Evolutionary conservation across 1,284 basidiomycete species (phyloP).

Genomic region (Pseudozyma thailandica): DNA sequence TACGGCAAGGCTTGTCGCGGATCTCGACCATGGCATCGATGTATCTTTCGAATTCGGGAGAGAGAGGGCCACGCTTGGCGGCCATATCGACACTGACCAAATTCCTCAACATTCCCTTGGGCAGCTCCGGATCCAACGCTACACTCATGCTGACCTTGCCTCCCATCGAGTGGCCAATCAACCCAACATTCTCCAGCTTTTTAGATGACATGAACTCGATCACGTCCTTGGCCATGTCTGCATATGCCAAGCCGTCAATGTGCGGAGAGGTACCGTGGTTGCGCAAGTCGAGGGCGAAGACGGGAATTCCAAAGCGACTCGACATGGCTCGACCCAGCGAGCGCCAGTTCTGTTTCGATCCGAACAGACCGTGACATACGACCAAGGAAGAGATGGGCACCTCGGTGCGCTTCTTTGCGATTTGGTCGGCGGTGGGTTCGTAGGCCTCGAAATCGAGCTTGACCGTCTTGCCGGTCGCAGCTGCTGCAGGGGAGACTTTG

Average conservation of each 20-base stretch:
- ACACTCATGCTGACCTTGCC: conserved; percentile 86
- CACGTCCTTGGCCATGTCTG: conserved; percentile 78
- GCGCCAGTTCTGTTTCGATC: conserved; percentile 83
- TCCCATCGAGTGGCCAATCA: conserved; percentile 89
- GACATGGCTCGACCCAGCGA: conserved; percentile 77
- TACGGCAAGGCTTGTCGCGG: conserved; percentile 72
- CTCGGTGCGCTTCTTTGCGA: conserved; percentile 8
- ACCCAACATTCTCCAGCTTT: conserved; percentile 72
- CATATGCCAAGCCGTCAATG: conserved; percentile 76
- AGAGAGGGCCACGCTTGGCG: conserved; percentile 75
- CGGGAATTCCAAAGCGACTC: conserved; percentile 73
- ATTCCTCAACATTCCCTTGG: conserved; percentile 71
- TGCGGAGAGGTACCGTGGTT: conserved; percentile 86
- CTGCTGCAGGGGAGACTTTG: conserved; percentile 14
- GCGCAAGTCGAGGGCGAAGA: conserved; percentile 83
- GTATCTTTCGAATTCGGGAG: conserved; percentile 74
- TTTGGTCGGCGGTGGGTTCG: conserved; percentile 21
- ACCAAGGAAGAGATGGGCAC: conserved; percentile 64
- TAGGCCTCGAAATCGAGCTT: conserved; percentile 44
- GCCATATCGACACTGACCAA: conserved; percentile 85
- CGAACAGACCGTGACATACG: conserved; percentile 72
- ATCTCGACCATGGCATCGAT: conserved; percentile 78
- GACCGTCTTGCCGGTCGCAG: conserved; percentile 41
- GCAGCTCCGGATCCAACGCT: conserved; percentile 73
- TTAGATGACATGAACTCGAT: conserved; percentile 71